phyloP scores from a whole-genome alignment of 192 early-diverging fungal species.

The Rhizophlyctis rosea region DNA sequence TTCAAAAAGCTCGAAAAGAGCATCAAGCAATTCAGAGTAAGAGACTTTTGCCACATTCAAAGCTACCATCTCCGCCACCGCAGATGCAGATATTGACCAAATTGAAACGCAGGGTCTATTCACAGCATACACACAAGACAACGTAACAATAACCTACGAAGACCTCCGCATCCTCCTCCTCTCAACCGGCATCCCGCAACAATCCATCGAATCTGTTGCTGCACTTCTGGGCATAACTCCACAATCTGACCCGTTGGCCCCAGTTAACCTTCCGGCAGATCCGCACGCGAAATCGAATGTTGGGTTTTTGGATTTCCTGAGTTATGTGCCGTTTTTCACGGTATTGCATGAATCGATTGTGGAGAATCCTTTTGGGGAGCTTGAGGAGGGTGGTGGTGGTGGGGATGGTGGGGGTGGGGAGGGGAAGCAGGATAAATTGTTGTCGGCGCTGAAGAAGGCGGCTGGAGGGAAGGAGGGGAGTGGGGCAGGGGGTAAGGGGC shows the following conservation, averaged over 20 bases:
- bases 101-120: slow-evolving; percentile 16
- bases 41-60: too few species aligned
- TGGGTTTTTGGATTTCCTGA: slow-evolving; percentile 25
- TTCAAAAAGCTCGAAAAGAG: slow-evolving; percentile 29
- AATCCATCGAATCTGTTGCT: slow-evolving; percentile 11
- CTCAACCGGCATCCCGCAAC: slow-evolving; percentile 13
- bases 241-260: too few species aligned
- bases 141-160: slow-evolving; percentile 22
- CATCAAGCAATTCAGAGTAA: slow-evolving; percentile 27
- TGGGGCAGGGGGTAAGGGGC: too few species aligned
- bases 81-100: background rate
- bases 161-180: slow-evolving; percentile 26
- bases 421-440: slow-evolving; percentile 9
- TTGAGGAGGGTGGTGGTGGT: slow-evolving; percentile 5
- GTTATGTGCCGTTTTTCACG: slow-evolving; percentile 26
- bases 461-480: too few species aligned
- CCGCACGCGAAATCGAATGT: slow-evolving; percentile 3
- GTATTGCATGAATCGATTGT: slow-evolving; percentile 24
- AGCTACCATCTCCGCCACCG: background rate
- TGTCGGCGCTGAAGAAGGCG: slow-evolving; percentile 8
- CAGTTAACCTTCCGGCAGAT: slow-evolving; percentile 15
- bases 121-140: slow-evolving; percentile 17
- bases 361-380: slow-evolving; percentile 15
- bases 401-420: slow-evolving; percentile 10
- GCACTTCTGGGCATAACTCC: too few species aligned